Conservation (phyloP, 1,284 basidiomycete species). For the Ganoderma resinaceum region DNA sequence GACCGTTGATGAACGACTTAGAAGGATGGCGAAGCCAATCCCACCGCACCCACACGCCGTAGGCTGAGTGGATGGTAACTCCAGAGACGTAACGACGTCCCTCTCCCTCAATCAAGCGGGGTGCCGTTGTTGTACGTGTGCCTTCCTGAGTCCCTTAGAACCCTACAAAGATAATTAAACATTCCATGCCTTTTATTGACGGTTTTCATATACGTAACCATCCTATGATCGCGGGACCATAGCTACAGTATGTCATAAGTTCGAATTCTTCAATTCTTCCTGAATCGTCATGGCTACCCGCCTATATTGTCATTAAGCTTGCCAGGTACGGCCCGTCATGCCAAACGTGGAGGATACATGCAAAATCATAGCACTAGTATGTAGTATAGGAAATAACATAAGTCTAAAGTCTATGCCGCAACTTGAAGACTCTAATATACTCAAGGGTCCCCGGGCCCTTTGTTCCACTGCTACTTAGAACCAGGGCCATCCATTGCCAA, state of each 20-base stretch:
- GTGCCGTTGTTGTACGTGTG: slow-evolving; percentile 40
- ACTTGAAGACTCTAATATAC: too few species aligned
- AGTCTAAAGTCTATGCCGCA: too few species aligned
- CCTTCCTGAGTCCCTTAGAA: background rate
- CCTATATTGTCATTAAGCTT: slow-evolving; percentile 19
- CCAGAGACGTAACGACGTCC: slow-evolving; percentile 34
- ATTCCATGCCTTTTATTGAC: slow-evolving; percentile 27
- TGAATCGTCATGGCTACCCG: slow-evolving; percentile 7
- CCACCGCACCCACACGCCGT: slow-evolving; percentile 32
- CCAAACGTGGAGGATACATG: slow-evolving; percentile 28
- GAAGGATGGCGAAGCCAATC: slow-evolving; percentile 10
- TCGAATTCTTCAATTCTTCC: background rate
- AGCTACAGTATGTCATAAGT: slow-evolving; percentile 13
- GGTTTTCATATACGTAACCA: slow-evolving; percentile 24
- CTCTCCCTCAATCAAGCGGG: slow-evolving; percentile 35
- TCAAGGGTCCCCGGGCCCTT: too few species aligned
- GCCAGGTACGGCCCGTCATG: slow-evolving; percentile 30
- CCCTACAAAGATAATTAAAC: slow-evolving; percentile 1
- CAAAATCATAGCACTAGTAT: slow-evolving; percentile 17
- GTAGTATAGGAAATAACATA: slow-evolving; percentile 18
- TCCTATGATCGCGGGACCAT: slow-evolving; percentile 29
- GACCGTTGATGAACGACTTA: slow-evolving; percentile 43
- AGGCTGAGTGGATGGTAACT: slow-evolving; percentile 30
- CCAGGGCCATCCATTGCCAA: too few species aligned
- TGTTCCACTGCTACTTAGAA: too few species aligned